These are phyloP conservation scores for Lactifluus piperatus DNA, from an alignment of 768 basidiomycete species.

Conservation along the genomic window DNA sequence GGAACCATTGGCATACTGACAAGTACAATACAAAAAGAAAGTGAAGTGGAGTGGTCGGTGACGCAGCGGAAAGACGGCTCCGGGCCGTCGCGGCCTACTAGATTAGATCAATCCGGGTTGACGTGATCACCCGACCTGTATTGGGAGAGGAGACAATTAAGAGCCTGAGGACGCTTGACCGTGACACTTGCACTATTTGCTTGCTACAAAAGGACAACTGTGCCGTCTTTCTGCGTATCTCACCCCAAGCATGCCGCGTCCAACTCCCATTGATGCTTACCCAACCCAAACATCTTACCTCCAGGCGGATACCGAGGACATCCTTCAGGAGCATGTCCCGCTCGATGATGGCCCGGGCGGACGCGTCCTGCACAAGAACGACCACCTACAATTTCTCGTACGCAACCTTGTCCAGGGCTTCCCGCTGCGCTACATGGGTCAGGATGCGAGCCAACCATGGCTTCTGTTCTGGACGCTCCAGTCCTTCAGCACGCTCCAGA, in stretches of 20 bases:
- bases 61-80: too few species aligned
- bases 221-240: neutral
- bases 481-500: slow-evolving; percentile 68
- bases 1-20: too few species aligned
- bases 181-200: neutral
- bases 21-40: too few species aligned
- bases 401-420: slow-evolving; percentile 72
- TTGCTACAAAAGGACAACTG: neutral
- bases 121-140: too few species aligned
- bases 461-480: slow-evolving; percentile 90
- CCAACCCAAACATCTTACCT: slow-evolving; percentile 52
- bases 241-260: slow-evolving; percentile 19
- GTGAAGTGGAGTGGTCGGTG: too few species aligned
- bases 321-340: slow-evolving; percentile 50
- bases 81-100: too few species aligned
- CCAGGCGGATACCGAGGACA: slow-evolving; percentile 59
- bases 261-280: slow-evolving; percentile 47
- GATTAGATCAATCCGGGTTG: too few species aligned
- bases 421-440: slow-evolving; percentile 65
- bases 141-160: slow-evolving; percentile 1
- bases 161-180: neutral
- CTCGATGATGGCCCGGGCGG: slow-evolving; percentile 20
- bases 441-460: slow-evolving; percentile 97
- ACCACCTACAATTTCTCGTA: slow-evolving; percentile 70
- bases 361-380: slow-evolving; percentile 45